phyloP scores from a whole-genome alignment of 352 stramenopile genomes.

The Globisporangium lucens region DNA sequence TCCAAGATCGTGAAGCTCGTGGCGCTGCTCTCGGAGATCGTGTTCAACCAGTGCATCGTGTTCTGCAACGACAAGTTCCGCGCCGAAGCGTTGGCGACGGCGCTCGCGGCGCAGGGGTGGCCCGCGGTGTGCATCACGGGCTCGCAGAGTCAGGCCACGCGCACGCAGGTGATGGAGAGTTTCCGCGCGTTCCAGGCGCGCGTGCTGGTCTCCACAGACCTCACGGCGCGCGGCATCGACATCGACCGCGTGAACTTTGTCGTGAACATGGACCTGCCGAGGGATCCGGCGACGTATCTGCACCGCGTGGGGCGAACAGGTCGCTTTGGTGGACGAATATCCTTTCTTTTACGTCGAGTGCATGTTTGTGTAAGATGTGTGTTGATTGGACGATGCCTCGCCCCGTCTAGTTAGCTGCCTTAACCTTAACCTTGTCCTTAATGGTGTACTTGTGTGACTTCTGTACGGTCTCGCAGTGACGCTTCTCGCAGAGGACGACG shows the following conservation, averaged over 20 bases:
- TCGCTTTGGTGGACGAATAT: slow-evolving; percentile 75
- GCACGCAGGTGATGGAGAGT: slow-evolving; percentile 54
- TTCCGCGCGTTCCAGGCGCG: slow-evolving; percentile 52
- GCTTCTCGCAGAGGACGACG: slow-evolving; percentile 42
- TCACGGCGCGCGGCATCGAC: slow-evolving; percentile 74
- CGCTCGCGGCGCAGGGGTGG: slow-evolving; percentile 50
- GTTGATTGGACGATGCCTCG: neutral
- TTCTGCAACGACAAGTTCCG: slow-evolving; percentile 86
- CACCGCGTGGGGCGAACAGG: slow-evolving; percentile 73
- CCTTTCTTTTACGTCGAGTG: slow-evolving; percentile 25
- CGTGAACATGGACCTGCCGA: slow-evolving; percentile 71
- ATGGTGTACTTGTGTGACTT: neutral
- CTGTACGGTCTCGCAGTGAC: slow-evolving; percentile 64
- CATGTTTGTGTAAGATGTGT: slow-evolving; percentile 7
- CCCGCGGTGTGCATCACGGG: slow-evolving; percentile 65
- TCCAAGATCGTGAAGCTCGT: slow-evolving; percentile 55
- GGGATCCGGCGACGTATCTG: slow-evolving; percentile 74
- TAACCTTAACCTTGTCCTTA: slow-evolving; percentile 19
- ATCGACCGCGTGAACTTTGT: slow-evolving; percentile 80
- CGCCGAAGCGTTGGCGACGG: slow-evolving; percentile 55
- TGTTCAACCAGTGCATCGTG: slow-evolving; percentile 79
- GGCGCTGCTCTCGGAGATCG: slow-evolving; percentile 54
- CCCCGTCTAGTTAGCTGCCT: neutral
- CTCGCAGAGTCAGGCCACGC: slow-evolving; percentile 55
- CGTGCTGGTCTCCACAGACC: slow-evolving; percentile 76